These are phyloP conservation scores for Ustilago vetiveriae DNA, from an alignment of 1,284 basidiomycete genomes.

Conservation along the genomic window DNA sequence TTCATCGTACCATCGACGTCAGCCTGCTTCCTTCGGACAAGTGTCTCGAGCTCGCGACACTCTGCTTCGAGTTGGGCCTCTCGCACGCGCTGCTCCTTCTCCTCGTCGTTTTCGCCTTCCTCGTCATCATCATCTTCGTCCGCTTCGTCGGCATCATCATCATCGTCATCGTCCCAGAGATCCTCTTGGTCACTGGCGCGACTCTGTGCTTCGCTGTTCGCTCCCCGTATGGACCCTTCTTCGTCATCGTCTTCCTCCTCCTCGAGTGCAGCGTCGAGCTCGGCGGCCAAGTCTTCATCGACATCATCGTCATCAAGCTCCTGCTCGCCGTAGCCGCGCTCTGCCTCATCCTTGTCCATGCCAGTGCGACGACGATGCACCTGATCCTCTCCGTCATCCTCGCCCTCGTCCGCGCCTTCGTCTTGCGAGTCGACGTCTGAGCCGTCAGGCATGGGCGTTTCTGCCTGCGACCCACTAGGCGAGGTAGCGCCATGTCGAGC, in stretches of 20 bases:
- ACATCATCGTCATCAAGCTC: slow-evolving; percentile 74
- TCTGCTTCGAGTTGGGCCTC: slow-evolving; percentile 65
- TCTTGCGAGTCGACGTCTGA: slow-evolving; percentile 37
- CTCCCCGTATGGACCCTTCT: slow-evolving; percentile 69
- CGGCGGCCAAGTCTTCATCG: slow-evolving; percentile 68
- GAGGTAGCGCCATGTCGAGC: slow-evolving; percentile 54
- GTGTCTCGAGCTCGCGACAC: slow-evolving; percentile 63
- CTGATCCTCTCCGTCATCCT: slow-evolving; percentile 11
- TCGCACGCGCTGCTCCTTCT: slow-evolving; percentile 61
- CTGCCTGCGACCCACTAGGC: slow-evolving; percentile 28
- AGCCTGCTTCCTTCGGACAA: slow-evolving; percentile 61
- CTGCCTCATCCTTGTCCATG: slow-evolving; percentile 69
- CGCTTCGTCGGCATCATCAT: slow-evolving; percentile 76
- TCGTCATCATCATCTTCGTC: slow-evolving; percentile 78
- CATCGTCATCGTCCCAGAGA: slow-evolving; percentile 61
- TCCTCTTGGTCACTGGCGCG: slow-evolving; percentile 58
- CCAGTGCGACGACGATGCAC: slow-evolving; percentile 20
- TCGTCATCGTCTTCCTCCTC: slow-evolving; percentile 71
- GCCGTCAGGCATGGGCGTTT: slow-evolving; percentile 34
- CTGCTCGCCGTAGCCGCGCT: slow-evolving; percentile 63
- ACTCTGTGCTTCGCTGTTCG: slow-evolving; percentile 50
- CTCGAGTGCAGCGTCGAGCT: slow-evolving; percentile 68
- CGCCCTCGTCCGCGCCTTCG: slow-evolving; percentile 38
- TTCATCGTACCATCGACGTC: slow-evolving; percentile 64
- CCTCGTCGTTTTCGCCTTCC: slow-evolving; percentile 65